Conservation (phyloP, 805 yeast species). For the Ogataea paradorogensis region DNA sequence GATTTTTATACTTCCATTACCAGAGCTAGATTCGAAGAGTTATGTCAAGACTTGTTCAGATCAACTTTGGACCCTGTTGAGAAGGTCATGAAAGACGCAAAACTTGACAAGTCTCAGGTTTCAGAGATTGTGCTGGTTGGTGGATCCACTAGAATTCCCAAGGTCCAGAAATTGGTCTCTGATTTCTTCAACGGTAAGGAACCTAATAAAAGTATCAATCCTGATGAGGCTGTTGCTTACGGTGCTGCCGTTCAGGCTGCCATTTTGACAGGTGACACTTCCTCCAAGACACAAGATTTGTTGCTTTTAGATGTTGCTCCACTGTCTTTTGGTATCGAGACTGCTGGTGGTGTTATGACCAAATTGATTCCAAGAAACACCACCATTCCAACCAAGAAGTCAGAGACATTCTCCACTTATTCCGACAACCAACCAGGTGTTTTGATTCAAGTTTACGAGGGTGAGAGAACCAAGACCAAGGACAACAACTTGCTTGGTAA, state of each 20-base stretch:
- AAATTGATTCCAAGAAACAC: constrained; percentile 77
- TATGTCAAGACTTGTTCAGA: constrained; percentile 92
- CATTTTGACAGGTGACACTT: constrained; percentile 91
- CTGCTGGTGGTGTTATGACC: constrained; percentile 80
- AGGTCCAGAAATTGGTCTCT: constrained; percentile 90
- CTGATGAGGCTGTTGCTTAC: constrained; percentile 98
- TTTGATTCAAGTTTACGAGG: constrained; percentile 74
- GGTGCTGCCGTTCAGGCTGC: constrained; percentile 99
- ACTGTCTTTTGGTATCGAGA: constrained; percentile 76
- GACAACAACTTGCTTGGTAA: constrained; percentile 77
- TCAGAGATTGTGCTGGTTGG: constrained; percentile 94
- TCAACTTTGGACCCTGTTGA: constrained; percentile 94
- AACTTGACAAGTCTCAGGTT: constrained; percentile 85
- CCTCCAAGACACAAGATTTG: constrained; percentile 94
- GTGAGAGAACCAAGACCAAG: constrained; percentile 74
- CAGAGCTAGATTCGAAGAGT: constrained; percentile 97
- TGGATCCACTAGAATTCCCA: constrained; percentile 98
- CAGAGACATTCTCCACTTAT: constrained; percentile 75
- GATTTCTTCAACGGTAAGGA: constrained; percentile 98
- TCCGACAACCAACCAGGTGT: constrained; percentile 86
- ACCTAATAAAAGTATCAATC: constrained; percentile 94
- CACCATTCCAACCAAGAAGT: constrained; percentile 71
- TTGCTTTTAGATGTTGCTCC: constrained; percentile 96
- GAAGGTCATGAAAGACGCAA: constrained; percentile 87
- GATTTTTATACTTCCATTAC: constrained; percentile 96